Evolutionary conservation across 1,284 basidiomycete genomes (phyloP).

Genomic region (Stygiomarasmius scandens): DNA sequence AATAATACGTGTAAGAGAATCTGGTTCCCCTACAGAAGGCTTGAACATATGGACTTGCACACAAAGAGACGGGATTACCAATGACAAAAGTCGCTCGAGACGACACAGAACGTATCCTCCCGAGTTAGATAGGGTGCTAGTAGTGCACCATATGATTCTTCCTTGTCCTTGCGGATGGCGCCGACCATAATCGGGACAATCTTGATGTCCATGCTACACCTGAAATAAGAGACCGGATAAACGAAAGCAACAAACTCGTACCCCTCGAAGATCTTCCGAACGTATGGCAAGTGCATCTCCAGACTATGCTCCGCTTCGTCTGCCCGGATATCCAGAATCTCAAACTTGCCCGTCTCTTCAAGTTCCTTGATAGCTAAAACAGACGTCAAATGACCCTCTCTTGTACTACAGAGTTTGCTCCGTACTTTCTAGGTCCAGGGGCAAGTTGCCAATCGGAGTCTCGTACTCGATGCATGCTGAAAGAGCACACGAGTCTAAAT

Average conservation of each 20-base stretch:
- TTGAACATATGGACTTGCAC: conserved; percentile 4
- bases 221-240: not conserved
- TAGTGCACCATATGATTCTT: conserved; percentile 66
- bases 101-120: conserved; percentile 83
- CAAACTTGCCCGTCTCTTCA: conserved; percentile 70
- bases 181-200: conserved; percentile 95
- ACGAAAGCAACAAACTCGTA: conserved; percentile 34
- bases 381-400: not conserved
- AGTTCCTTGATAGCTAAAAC: conserved; percentile 71
- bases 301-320: conserved; percentile 98
- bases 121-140: conserved; percentile 81
- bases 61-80: conserved; percentile 64
- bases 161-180: conserved; percentile 64
- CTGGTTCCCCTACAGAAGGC: conserved; percentile 73
- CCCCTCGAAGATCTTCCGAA: conserved; percentile 86
- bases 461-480: conserved; percentile 76
- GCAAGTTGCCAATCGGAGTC: conserved; percentile 86
- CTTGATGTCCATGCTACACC: conserved; percentile 66
- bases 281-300: conserved; percentile 96
- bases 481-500: conserved; percentile 86
- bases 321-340: conserved; percentile 62
- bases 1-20: conserved; percentile 92
- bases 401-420: not conserved
- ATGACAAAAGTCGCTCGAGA: conserved; percentile 98
- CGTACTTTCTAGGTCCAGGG: conserved; percentile 80